A percentile compares a stretch with the other conserved stretches of the same genome.
These are phyloP conservation scores for Kodamaea suecica DNA, from an alignment of 1,139 yeast species.

Conservation along the genomic window DNA sequence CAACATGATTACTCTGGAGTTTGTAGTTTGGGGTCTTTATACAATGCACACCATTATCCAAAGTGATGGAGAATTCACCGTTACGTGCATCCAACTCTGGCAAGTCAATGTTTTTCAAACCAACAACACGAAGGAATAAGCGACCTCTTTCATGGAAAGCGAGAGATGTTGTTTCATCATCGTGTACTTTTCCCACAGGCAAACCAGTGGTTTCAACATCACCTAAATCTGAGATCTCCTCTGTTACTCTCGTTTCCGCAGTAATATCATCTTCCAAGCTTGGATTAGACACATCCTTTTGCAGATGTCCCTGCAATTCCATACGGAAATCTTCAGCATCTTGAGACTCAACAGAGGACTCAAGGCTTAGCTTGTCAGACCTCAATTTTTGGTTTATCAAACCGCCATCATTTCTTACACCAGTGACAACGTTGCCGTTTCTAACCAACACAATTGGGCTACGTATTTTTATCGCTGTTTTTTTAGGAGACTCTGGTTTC, in stretches of 20 bases:
- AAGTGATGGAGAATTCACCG: constrained; percentile 65
- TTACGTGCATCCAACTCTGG: constrained; percentile 54
- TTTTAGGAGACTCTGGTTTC: constrained; percentile 11
- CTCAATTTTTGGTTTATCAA: constrained; percentile 27
- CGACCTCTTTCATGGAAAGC: constrained; percentile 60
- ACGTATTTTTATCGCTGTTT: constrained; percentile 37
- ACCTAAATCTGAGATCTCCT: constrained; percentile 16
- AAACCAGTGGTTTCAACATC: constrained; percentile 28
- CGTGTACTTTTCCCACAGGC: background rate
- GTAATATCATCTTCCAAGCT: constrained; percentile 4
- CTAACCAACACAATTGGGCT: constrained; percentile 38
- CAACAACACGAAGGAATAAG: constrained; percentile 64
- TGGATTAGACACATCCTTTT: constrained; percentile 1
- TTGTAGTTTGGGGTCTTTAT: constrained; percentile 67
- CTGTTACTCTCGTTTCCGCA: no score
- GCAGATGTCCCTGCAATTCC: background rate
- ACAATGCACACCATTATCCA: constrained; percentile 90
- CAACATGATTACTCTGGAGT: constrained; percentile 39
- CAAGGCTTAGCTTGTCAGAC: constrained; percentile 5
- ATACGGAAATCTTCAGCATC: constrained; percentile 1
- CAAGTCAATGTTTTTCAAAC: constrained; percentile 54
- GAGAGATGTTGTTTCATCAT: background rate
- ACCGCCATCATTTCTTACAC: constrained; percentile 13
- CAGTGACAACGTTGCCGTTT: constrained; percentile 29
- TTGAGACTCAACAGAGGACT: constrained; percentile 4